Evolutionary conservation across 306 rosid genomes (phyloP).

Genomic region (Gillenia trifoliata): DNA sequence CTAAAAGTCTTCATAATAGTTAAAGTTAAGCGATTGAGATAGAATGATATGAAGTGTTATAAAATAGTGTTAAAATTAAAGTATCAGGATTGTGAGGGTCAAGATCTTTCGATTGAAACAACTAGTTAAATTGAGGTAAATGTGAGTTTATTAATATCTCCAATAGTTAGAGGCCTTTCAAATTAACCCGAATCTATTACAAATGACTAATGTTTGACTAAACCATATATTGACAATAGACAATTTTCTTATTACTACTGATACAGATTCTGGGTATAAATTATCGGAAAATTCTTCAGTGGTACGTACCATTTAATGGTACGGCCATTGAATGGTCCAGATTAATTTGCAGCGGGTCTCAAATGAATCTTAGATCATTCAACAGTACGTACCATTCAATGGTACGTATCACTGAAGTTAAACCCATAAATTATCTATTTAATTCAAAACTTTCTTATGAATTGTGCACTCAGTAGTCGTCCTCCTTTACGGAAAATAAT

Average conservation of each 20-base stretch:
- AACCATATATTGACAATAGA: background rate
- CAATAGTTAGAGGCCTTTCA: background rate
- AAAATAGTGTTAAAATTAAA: no score
- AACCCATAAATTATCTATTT: background rate
- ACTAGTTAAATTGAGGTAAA: background rate
- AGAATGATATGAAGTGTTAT: background rate
- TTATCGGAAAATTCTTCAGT: no score
- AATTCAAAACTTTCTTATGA: background rate
- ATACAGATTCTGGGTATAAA: background rate
- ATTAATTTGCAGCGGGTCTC: no score
- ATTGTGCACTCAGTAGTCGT: conserved; percentile 14
- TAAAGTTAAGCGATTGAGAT: background rate
- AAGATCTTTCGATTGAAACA: background rate
- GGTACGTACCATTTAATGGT: no score
- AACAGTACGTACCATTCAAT: no score
- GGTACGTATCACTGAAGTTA: no score
- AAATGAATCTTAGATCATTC: no score
- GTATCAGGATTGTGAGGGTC: no score
- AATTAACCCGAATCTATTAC: background rate
- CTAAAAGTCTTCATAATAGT: background rate
- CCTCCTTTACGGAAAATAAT: conserved; percentile 18
- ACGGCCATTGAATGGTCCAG: no score
- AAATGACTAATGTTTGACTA: conserved; percentile 11
- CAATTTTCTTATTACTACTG: background rate
- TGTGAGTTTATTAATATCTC: no score